Evolutionary conservation across 2,329 filamentous ascomycete species (phyloP).

Genomic region (Aspergillus sp.): DNA sequence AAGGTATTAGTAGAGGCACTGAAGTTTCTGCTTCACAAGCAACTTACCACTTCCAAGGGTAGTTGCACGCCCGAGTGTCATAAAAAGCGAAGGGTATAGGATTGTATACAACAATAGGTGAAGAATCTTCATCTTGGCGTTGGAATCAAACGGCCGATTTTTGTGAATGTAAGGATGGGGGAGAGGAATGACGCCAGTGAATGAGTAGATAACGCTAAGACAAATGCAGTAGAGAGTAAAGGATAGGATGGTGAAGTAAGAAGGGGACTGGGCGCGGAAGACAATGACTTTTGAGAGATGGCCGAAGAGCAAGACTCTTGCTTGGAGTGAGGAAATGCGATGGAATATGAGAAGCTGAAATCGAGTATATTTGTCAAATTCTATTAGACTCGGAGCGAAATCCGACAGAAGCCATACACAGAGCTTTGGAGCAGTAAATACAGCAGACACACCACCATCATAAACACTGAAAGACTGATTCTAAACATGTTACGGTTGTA

Average conservation of each 20-base stretch:
- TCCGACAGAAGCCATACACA: background rate
- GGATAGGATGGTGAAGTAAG: background rate
- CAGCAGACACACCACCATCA: background rate
- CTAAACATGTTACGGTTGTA: background rate
- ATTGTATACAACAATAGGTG: background rate
- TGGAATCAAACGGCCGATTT: no score
- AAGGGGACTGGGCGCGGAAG: background rate
- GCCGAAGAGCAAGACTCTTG: background rate
- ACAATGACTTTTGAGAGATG: background rate
- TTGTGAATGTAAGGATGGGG: background rate
- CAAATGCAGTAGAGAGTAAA: background rate
- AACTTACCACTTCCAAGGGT: conserved; percentile 7
- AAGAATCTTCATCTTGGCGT: background rate
- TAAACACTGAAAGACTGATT: background rate
- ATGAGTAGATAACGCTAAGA: background rate
- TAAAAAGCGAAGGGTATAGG: background rate
- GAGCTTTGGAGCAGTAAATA: background rate
- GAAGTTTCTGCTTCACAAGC: background rate
- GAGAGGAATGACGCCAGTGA: background rate
- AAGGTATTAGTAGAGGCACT: conserved; percentile 2
- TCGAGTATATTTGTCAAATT: background rate
- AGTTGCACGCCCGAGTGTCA: background rate
- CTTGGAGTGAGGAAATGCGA: background rate
- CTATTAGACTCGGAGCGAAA: background rate
- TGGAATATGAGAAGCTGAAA: background rate